Base-by-base conservation (phyloP, 768 basidiomycete genomes). In the Plicaturopsis crispa region DNA sequence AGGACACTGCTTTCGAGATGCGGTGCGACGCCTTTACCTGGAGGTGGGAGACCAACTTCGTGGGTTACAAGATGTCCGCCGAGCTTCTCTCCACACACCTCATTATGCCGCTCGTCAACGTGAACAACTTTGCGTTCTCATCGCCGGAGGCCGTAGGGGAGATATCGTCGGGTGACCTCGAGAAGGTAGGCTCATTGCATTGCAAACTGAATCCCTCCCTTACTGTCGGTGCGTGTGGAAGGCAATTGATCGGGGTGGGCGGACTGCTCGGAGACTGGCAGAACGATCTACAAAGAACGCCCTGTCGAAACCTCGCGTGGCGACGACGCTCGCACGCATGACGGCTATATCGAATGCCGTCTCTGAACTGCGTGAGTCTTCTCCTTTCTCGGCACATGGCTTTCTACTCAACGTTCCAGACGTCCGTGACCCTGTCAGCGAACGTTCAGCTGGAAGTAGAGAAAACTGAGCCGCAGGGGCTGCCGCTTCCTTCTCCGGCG, bases 11-110 rank as follows among this genome's bases (percentile, higher is more conserved):
- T 4, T 68, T 85, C 41, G 67, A 72, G 48, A 46, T 87, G 23
- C 72, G 74, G 48, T 73, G 66, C 43, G 69, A 70, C 17, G 54
- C 60, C 6, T 81, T 84, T 59, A 78, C 74, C 63, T 89, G 84
- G 84, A 68, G 72, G 61, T 89, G 86, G 86, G 83, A 88, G 56
- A 71, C 78, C 12, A 73, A 69, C 54, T 72, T 69, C 46, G 52
- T 83, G 24, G 82, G 84, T 6, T 64, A 76, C 53, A 79, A 67
- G 55, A 48, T 58, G 22, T 81, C 84, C 24, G 75, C 86, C 42
- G 80, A 84, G 36, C 63, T 86, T 39, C 67, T 89, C 36, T 88
- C 86, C 43, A 80, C 70, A 46, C 86, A 89, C 48, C 73, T 88
- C 46, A 77, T 88, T 45, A 63, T 80, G 43, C 86, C 86, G 5